These are phyloP conservation scores for Amoeboaphelidium protococcarum DNA, from an alignment of 371 early-diverging fungal species.

Conservation along the genomic window DNA sequence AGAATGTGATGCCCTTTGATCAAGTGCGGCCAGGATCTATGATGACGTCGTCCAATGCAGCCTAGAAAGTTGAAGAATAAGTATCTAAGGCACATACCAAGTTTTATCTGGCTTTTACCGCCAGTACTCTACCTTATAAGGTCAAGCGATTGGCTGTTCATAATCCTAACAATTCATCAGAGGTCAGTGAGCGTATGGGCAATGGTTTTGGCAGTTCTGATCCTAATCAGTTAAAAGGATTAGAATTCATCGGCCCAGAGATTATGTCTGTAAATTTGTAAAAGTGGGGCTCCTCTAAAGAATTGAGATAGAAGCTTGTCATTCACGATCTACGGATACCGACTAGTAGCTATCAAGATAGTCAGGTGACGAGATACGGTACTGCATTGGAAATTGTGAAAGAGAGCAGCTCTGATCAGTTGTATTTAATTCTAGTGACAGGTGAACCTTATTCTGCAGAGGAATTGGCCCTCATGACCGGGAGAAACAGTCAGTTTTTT, in stretches of 20 bases:
- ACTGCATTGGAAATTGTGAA: not conserved
- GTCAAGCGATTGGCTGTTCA: not conserved
- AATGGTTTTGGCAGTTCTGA: not conserved
- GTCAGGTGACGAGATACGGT: not conserved
- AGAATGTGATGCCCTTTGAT: too few relatives aligned
- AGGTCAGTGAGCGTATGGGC: not conserved
- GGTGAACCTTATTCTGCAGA: not conserved
- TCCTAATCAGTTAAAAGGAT: too few relatives aligned
- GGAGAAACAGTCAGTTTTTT: not conserved
- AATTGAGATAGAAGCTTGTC: not conserved
- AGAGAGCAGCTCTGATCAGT: not conserved
- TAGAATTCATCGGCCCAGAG: not conserved
- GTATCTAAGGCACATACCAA: too few relatives aligned
- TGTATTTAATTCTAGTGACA: not conserved
- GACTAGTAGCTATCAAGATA: not conserved
- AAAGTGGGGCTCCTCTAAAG: not conserved
- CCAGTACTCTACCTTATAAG: not conserved
- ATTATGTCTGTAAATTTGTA: not conserved
- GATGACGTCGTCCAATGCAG: too few relatives aligned
- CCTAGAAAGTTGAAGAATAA: too few relatives aligned
- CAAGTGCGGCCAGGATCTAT: too few relatives aligned
- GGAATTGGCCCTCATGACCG: not conserved
- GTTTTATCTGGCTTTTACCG: not conserved
- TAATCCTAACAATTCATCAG: not conserved
- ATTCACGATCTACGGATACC: not conserved